phyloP scores from a whole-genome alignment of 1,284 basidiomycete species.

The Schizophyllum commune region DNA sequence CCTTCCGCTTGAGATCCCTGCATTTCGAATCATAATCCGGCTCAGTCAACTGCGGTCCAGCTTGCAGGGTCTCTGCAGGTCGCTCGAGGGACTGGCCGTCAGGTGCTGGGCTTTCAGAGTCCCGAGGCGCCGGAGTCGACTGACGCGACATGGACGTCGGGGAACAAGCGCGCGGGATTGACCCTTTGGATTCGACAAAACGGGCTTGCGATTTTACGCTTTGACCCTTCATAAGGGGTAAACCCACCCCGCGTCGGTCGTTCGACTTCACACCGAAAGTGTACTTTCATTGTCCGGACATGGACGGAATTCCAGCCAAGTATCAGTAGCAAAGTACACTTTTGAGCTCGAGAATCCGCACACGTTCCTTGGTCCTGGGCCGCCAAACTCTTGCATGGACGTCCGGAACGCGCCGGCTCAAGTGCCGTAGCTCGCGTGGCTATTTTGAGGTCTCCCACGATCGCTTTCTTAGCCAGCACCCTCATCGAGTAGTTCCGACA shows the following conservation, averaged over 20 bases:
- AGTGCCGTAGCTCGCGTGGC: background rate
- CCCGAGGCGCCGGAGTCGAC: background rate
- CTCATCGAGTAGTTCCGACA: background rate
- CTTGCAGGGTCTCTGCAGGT: background rate
- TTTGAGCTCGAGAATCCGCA: background rate
- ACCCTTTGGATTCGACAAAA: background rate
- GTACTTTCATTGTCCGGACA: too few species aligned
- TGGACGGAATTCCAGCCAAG: too few species aligned
- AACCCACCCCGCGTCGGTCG: too few species aligned
- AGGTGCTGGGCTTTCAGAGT: background rate
- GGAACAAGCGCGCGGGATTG: background rate
- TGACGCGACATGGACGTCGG: background rate
- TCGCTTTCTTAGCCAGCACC: background rate
- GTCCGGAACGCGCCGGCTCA: background rate
- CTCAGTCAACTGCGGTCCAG: background rate
- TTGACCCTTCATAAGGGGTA: background rate
- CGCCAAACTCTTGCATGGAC: background rate
- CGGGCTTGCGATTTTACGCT: background rate
- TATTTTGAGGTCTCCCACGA: background rate
- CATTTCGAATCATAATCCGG: slow-evolving; percentile 51
- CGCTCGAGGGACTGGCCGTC: background rate
- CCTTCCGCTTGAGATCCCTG: slow-evolving; percentile 84
- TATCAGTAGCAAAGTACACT: background rate
- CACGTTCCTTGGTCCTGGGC: background rate
- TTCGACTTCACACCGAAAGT: too few species aligned